Evolutionary conservation across 2,329 filamentous ascomycete species (phyloP).

Genomic region (Diaporthe amygdali): DNA sequence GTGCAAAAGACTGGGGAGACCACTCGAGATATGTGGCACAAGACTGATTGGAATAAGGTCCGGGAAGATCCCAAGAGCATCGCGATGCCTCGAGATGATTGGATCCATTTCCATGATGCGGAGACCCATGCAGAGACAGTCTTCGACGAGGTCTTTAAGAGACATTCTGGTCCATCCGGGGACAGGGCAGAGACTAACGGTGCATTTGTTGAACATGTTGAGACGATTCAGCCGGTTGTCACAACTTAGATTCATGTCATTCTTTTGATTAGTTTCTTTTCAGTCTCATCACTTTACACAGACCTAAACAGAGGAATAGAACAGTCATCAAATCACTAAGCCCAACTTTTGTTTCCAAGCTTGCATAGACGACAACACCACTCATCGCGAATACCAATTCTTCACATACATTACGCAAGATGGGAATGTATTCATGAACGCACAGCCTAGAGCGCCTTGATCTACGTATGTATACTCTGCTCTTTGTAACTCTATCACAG

Average conservation of each 20-base stretch:
- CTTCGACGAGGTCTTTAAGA: slow-evolving; percentile 40
- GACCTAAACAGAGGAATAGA: neutral
- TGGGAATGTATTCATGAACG: neutral
- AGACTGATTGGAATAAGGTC: slow-evolving; percentile 56
- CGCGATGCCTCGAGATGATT: slow-evolving; percentile 54
- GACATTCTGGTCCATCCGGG: slow-evolving; percentile 26
- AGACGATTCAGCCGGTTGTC: neutral
- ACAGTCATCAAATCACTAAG: neutral
- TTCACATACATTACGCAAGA: no score
- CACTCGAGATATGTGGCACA: slow-evolving; percentile 60
- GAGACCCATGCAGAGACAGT: slow-evolving; percentile 48
- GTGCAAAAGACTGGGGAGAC: slow-evolving; percentile 57
- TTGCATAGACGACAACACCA: no score
- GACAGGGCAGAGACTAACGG: neutral
- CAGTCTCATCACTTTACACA: neutral
- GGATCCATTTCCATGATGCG: slow-evolving; percentile 57
- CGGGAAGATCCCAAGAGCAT: slow-evolving; percentile 52
- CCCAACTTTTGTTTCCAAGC: neutral
- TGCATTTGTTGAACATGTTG: neutral
- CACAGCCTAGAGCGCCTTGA: neutral
- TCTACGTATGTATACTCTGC: no score
- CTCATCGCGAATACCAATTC: no score
- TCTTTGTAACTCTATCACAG: neutral
- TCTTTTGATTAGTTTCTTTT: neutral
- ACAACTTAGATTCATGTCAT: neutral